A percentile compares a stretch with the other conserved stretches of the same genome.
Evolutionary conservation across 2,329 filamentous ascomycete genomes (phyloP).

Genomic region (Beauveria australis): DNA sequence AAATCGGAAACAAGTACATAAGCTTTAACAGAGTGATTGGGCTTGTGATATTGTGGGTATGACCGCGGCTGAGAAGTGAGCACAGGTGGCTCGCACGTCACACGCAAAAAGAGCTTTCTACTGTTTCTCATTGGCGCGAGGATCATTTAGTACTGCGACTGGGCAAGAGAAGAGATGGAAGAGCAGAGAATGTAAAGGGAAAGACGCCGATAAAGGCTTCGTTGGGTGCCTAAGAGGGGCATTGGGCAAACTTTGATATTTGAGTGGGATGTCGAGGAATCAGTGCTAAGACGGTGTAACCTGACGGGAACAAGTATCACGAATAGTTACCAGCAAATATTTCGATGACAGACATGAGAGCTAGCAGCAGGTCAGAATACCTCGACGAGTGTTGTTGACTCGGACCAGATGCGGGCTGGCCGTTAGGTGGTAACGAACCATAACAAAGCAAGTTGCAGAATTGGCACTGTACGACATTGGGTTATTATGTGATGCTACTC

Average conservation of each 20-base stretch:
- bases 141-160: no score
- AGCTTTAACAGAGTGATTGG: not conserved
- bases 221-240: not conserved
- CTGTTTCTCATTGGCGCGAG: no score
- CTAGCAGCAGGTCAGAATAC: not conserved
- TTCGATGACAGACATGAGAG: not conserved
- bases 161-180: no score
- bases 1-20: not conserved
- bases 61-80: slow-evolving; percentile 2
- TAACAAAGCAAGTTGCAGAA: not conserved
- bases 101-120: no score
- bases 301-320: not conserved
- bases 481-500: no score
- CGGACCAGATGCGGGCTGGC: not conserved
- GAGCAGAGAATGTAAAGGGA: not conserved
- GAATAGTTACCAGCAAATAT: no score
- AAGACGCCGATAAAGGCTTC: no score
- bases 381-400: slow-evolving; percentile 7
- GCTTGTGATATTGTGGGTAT: slow-evolving; percentile 10
- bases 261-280: not conserved
- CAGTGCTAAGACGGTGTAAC: not conserved
- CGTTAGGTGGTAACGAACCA: not conserved
- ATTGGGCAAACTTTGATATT: not conserved
- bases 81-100: not conserved
- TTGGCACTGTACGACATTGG: not conserved